phyloP scores from a whole-genome alignment of 2,329 filamentous ascomycete species.

The Pseudocercospora macadamiae region DNA sequence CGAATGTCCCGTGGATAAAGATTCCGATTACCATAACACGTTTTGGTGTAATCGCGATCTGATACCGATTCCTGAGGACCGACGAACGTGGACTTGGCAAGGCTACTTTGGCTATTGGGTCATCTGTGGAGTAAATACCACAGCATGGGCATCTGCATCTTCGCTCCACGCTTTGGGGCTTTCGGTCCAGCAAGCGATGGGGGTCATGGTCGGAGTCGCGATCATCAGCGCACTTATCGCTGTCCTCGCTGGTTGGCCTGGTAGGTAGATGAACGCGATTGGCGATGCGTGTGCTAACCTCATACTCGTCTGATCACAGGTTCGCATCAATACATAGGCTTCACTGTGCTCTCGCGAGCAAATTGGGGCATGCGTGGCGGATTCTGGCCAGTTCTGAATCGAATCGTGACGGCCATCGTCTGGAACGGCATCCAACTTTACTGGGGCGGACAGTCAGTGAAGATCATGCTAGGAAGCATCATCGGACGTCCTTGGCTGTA shows the following conservation, averaged over 20 bases:
- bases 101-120: slow-evolving; percentile 26
- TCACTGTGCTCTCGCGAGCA: slow-evolving; percentile 37
- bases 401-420: slow-evolving; percentile 30
- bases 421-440: slow-evolving; percentile 32
- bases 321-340: slow-evolving; percentile 39
- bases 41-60: slow-evolving; percentile 24
- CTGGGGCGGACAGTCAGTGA: slow-evolving; percentile 24
- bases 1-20: slow-evolving; percentile 19
- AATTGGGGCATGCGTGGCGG: slow-evolving; percentile 28
- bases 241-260: slow-evolving; percentile 41
- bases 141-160: slow-evolving; percentile 19
- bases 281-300: background rate
- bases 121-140: slow-evolving; percentile 24
- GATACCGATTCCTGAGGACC: slow-evolving; percentile 16
- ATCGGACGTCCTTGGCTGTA: slow-evolving; percentile 15
- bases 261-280: slow-evolving; percentile 7
- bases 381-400: slow-evolving; percentile 31
- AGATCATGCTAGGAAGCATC: slow-evolving; percentile 23
- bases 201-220: slow-evolving; percentile 38
- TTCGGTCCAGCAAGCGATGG: slow-evolving; percentile 33
- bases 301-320: no score
- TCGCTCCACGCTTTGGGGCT: slow-evolving; percentile 20
- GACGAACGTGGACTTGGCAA: slow-evolving; percentile 25
- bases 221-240: slow-evolving; percentile 40
- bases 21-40: slow-evolving; percentile 22